Evolutionary conservation across 1,284 basidiomycete species (phyloP), one percentile per base, ranked within the genome.

Genomic region (Irpex lacteus): DNA sequence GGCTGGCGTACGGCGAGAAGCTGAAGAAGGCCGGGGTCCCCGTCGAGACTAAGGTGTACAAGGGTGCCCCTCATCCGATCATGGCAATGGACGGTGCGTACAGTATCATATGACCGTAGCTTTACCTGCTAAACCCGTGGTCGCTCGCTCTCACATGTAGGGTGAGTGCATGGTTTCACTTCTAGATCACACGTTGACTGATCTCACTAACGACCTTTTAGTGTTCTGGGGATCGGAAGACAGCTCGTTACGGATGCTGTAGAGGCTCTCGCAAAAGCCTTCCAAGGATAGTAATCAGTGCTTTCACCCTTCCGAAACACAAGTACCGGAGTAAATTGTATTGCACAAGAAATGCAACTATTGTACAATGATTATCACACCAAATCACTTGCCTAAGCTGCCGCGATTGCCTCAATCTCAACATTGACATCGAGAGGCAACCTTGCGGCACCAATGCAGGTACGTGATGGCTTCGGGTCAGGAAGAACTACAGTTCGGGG

Each of bases 401-500:
- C 72, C 5, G 88, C 86, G 68, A 91, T 88, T 60, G 85, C 88
- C 78, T 93, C 91, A 65, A 94, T 87, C 78, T 95, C 92, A 59
- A 93, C 82, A 65, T 90, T 83, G 5, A 93, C 91, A 69, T 92
- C 90, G 70, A 84, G 82, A 7, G 91, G 92, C 40, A 94, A 81
- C 69, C 86, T 86, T 7, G 86, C 89, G 19, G 91, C 92, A 79
- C 91, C 89, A 69, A 92, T 90, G 73, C 90, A 92, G 6, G 89
- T 91, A 66, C 92, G 81, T 3, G 92, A 87, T 13, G 92, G 92
- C 78, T 94, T 92, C n/a, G 84, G 85, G 44, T 71, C 78, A 0
- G 85, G 84, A 26, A 86, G 71, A 26, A 85, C 68, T 69, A 67
- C 81, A 26, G 84, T 60, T 6, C 49, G 53, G 21, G 55, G 44